Base-by-base conservation (phyloP, 2,329 filamentous ascomycete species). In the Gliomastix tumulicola region DNA sequence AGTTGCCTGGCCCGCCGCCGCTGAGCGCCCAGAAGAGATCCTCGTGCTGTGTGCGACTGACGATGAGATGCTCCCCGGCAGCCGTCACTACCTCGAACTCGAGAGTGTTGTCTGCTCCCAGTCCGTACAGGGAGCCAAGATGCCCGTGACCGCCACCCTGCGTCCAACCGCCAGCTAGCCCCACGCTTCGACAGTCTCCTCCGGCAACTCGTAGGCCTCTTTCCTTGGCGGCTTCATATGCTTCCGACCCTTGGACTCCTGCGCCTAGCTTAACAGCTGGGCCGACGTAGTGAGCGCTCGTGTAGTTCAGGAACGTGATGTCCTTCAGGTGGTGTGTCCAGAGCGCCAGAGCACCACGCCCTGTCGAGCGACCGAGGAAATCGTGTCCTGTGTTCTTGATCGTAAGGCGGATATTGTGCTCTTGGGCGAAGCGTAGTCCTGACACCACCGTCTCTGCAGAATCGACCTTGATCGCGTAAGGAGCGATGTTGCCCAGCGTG, bases 1-100 rank as follows among this genome's bases (percentile, higher is more conserved):
- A 79, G 21, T 66, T 79, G 13, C 75, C 41, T 4, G 18, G 74
- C 9, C 67, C 71, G 3, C 79, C 77, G 4, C 77, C 76, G 30
- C 63, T 62, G 2, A 81, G 54, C 2, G 78, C 79, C 78, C 77
- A 84, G 57, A 76, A 82, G 2, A 84, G 59, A 35, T 82, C 77
- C 0, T 58, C 35, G 37, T 76, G 64, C 16, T 66, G 32, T 40
- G 43, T 48, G 6, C 55, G 61, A 9, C 59, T 66, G 4, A 72
- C 74, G 4, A 52, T 66, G 3, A 77, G 40, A 21, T 68, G 47
- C 15, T 58, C 41, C 1, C 76, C 75, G 17, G 51, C 48, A 1
- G 64, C 68, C 8, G 67, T 71, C n/a, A 82, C 63, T 1, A 79
- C 70, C 41, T 76, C 63, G 40, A 60, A 71, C 37, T 69, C 61